Evolutionary conservation across 345 rosid species (phyloP).

Genomic region (Rhizophora mangle): DNA sequence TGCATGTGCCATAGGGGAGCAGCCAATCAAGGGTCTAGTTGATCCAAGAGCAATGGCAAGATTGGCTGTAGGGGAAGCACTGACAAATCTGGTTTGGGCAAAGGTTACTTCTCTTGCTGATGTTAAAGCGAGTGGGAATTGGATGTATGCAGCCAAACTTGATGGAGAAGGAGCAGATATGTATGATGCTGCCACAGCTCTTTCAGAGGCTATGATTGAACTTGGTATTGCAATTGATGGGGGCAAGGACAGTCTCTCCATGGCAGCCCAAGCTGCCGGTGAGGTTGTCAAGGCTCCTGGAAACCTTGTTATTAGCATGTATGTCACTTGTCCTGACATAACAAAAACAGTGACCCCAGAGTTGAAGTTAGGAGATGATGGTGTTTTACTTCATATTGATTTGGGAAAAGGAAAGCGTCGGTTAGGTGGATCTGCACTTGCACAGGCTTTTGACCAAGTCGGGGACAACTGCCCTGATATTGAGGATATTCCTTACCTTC

Average conservation of each 20-base stretch:
- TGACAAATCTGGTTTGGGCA: constrained; percentile 94
- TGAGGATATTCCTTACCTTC: constrained; percentile 71
- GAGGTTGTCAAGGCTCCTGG: constrained; percentile 97
- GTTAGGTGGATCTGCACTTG: constrained; percentile 88
- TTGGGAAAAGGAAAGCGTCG: constrained; percentile 79
- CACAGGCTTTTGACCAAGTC: constrained; percentile 78
- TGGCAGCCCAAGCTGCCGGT: constrained; percentile 79
- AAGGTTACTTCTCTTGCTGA: constrained; percentile 81
- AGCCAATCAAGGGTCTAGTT: constrained; percentile 81
- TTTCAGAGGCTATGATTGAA: constrained; percentile 84
- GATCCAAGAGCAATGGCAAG: constrained; percentile 97
- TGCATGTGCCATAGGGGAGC: constrained; percentile 92
- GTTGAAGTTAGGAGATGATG: constrained; percentile 69
- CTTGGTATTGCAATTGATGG: constrained; percentile 97
- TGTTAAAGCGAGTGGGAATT: constrained; percentile 93
- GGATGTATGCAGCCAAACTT: constrained; percentile 99
- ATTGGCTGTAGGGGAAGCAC: constrained; percentile 88
- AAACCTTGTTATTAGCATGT: constrained; percentile 82
- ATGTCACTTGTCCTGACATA: constrained; percentile 82
- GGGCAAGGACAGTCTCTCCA: constrained; percentile 91
- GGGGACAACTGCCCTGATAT: constrained; percentile 88
- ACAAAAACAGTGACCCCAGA: constrained; percentile 91
- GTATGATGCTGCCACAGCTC: constrained; percentile 86
- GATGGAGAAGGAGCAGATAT: constrained; percentile 95
- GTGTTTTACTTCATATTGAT: constrained; percentile 75